Percentiles rank a stretch among this genome's conserved stretches.
Evolutionary conservation across 768 basidiomycete genomes (phyloP).

Genomic region (Kwoniella newhampshirensis): DNA sequence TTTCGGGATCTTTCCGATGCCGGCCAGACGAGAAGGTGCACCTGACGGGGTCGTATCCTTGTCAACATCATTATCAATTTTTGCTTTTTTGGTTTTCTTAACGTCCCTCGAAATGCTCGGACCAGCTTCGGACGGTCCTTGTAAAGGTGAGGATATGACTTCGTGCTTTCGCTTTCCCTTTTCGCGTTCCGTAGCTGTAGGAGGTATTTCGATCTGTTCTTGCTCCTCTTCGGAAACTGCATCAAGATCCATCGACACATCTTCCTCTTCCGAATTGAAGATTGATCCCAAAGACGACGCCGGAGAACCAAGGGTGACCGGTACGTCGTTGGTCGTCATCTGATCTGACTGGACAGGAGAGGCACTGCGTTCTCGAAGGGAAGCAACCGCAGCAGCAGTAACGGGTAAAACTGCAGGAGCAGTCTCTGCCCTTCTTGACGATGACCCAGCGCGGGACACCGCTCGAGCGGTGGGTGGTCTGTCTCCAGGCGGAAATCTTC

Average conservation of each 20-base stretch:
- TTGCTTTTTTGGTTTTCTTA: not conserved
- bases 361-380: not conserved
- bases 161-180: constrained; percentile 1
- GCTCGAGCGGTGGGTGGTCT: not conserved
- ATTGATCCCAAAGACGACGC: constrained; percentile 6
- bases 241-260: constrained; percentile 1
- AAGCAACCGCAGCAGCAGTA: not conserved
- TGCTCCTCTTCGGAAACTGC: constrained; percentile 2
- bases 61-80: not conserved
- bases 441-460: not conserved
- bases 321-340: too few relatives aligned
- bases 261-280: constrained; percentile 17
- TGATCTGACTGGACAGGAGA: not conserved
- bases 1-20: constrained; percentile 25
- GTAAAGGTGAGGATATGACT: not conserved
- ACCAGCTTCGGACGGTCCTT: not conserved
- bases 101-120: not conserved
- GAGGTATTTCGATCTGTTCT: constrained; percentile 7
- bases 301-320: constrained; percentile 3
- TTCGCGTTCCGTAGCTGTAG: not conserved
- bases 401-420: not conserved
- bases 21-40: not conserved
- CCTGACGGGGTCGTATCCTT: not conserved
- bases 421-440: not conserved
- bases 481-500: not conserved